Base-by-base conservation (phyloP, 2,329 filamentous ascomycete genomes). In the Monosporascus sp. region DNA sequence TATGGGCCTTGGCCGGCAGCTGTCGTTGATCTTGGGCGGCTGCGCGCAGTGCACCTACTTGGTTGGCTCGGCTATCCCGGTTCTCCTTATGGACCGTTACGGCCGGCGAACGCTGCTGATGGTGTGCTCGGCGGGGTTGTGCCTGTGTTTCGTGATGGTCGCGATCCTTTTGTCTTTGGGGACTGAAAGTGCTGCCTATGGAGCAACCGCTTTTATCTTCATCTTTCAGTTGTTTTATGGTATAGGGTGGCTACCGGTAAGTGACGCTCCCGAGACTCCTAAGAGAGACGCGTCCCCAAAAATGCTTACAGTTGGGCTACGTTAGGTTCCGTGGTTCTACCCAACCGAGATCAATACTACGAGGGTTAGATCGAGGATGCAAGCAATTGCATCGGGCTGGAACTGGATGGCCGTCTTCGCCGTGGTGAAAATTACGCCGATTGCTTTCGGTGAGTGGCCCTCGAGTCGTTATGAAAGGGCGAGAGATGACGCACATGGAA, bases 1-100 rank as follows among this genome's bases (percentile, higher is more conserved):
- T 9, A 73, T 76, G 67, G 58, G 65, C 2, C 55, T 77, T 4
- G 64, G 65, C 14, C 71, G 75, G 2, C 72, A 78, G n/a, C 65
- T 82, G 37, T 77, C 78, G 35, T 66, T 82, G 40, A 72, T 83
- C 5, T 67, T 83, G 1, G 78, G 77, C 22, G 79, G 80, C 3
- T 71, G 66, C 50, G 70, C 67, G 31, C 68, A 68, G 22, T 65
- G 67, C 47, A 71, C 68, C 0, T 76, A 73, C 51, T 60, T 75
- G 8, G 65, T 72, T 16, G 72, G 71, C 7, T 72, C 69, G 0
- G 63, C 68, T 2, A 74, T 75, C 50, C 72, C 74, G 0, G 61
- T 75, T 3, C 68, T 70, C 48, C 61, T 72, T 7, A 69, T 75
- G 64, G 73, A 76, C 52, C 62, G 68, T 1, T 71, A 73, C 35